phyloP scores from a whole-genome alignment of 768 basidiomycete genomes.

The Clitopilus hobsonii region DNA sequence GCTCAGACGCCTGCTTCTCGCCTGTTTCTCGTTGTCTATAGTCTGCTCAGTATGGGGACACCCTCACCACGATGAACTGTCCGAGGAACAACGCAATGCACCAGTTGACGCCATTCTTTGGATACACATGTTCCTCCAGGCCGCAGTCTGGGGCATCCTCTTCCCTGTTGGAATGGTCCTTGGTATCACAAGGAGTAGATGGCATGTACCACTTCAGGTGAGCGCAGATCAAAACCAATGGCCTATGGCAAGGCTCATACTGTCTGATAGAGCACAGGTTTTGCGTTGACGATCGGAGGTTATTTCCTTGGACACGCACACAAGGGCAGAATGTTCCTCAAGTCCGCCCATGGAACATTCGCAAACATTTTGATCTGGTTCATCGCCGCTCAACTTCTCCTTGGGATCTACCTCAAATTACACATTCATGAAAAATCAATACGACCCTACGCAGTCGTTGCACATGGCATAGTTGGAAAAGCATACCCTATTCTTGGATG shows the following conservation, averaged over 20 bases:
- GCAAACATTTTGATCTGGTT: slow-evolving; percentile 64
- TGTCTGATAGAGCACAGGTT: slow-evolving; percentile 51
- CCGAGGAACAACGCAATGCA: slow-evolving; percentile 57
- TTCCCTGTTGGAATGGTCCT: slow-evolving; percentile 85
- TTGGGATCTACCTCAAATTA: slow-evolving; percentile 89
- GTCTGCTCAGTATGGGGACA: slow-evolving; percentile 40
- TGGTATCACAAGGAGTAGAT: slow-evolving; percentile 72
- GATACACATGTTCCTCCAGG: slow-evolving; percentile 81
- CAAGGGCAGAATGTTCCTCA: slow-evolving; percentile 69
- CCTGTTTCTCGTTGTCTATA: not conserved
- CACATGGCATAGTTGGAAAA: slow-evolving; percentile 81
- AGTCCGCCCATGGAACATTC: slow-evolving; percentile 68
- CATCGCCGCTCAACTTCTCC: slow-evolving; percentile 56
- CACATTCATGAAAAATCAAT: slow-evolving; percentile 79
- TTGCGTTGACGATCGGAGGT: slow-evolving; percentile 66
- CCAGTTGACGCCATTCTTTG: slow-evolving; percentile 77
- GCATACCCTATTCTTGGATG: slow-evolving; percentile 82
- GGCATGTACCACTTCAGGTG: slow-evolving; percentile 89
- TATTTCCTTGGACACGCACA: slow-evolving; percentile 87
- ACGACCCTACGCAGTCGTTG: slow-evolving; percentile 64
- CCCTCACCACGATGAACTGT: slow-evolving; percentile 54
- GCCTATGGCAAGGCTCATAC: not conserved
- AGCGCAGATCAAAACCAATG: slow-evolving; percentile 7
- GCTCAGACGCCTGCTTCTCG: not conserved
- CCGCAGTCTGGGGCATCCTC: slow-evolving; percentile 75